Evolutionary conservation across 2,329 filamentous ascomycete species (phyloP).

Genomic region (Byssochlamys sp.): DNA sequence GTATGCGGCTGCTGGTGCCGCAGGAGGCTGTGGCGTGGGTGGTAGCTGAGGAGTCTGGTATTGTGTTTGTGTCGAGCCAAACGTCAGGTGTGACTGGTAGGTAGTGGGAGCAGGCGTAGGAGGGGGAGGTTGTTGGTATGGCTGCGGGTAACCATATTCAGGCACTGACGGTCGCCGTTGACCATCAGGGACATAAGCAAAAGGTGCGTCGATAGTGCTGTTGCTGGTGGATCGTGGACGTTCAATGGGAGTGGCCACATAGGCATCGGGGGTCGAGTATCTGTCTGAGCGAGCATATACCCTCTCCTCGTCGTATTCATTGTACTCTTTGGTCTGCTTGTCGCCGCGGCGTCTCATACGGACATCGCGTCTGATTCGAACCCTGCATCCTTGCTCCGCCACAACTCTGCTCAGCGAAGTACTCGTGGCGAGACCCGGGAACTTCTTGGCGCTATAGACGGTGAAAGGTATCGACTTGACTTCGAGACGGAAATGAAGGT

Average conservation of each 20-base stretch:
- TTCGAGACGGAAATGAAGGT: conserved; percentile 77
- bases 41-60: conserved; percentile 35
- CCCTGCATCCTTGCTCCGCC: conserved; percentile 91
- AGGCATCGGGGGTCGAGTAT: conserved; percentile 42
- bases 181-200: conserved; percentile 32
- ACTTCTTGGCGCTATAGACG: conserved; percentile 96
- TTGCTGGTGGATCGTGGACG: conserved; percentile 55
- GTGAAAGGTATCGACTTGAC: conserved; percentile 79
- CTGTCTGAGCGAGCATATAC: conserved; percentile 40
- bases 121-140: conserved; percentile 30
- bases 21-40: conserved; percentile 34
- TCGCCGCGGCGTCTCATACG: conserved; percentile 77
- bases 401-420: conserved; percentile 81
- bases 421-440: conserved; percentile 84
- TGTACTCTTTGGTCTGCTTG: conserved; percentile 58
- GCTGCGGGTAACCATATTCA: conserved; percentile 32
- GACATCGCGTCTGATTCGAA: conserved; percentile 87
- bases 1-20: conserved; percentile 17
- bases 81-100: conserved; percentile 34
- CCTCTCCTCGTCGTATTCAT: conserved; percentile 53
- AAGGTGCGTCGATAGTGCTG: conserved; percentile 43
- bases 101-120: conserved; percentile 14
- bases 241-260: conserved; percentile 37
- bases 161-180: conserved; percentile 42
- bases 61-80: conserved; percentile 30